Evolutionary conservation across 228 moss, liverwort and hornwort genomes (phyloP).

Genomic region (Sphagnum magellanicum): DNA sequence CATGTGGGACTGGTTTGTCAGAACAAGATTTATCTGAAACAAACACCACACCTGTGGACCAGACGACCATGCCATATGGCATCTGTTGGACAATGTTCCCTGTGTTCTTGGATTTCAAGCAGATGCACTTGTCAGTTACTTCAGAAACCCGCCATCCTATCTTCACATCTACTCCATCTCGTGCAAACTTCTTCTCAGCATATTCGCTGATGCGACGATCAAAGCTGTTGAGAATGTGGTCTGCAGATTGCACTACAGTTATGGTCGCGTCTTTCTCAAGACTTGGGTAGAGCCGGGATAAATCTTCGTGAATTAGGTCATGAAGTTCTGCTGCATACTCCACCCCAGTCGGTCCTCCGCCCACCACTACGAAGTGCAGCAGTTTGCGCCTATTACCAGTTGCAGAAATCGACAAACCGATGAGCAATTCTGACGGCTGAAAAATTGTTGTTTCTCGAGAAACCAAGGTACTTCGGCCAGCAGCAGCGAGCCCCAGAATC

Average conservation of each 20-base stretch:
- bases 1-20: neutral
- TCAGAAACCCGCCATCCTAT: conserved; percentile 72
- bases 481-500: too few relatives aligned
- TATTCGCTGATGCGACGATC: conserved; percentile 85
- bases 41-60: conserved; percentile 71
- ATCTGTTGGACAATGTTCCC: conserved; percentile 32
- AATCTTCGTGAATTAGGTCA: conserved; percentile 89
- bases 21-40: too few relatives aligned
- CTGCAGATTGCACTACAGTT: conserved; percentile 78
- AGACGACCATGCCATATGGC: conserved; percentile 93
- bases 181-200: conserved; percentile 78
- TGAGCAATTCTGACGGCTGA: too few relatives aligned
- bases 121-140: conserved; percentile 57
- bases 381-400: conserved; percentile 29
- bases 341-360: conserved; percentile 93
- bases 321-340: conserved; percentile 98
- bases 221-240: conserved; percentile 97
- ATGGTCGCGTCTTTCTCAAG: conserved; percentile 43
- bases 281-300: conserved; percentile 55
- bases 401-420: too few relatives aligned
- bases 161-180: conserved; percentile 75
- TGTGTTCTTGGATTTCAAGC: conserved; percentile 54
- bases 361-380: conserved; percentile 84
- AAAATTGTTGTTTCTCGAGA: too few relatives aligned
- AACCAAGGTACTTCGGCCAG: too few relatives aligned